These are phyloP conservation scores for Sinapis alba DNA, from an alignment of 441 rosid genomes.

Conservation along the genomic window DNA sequence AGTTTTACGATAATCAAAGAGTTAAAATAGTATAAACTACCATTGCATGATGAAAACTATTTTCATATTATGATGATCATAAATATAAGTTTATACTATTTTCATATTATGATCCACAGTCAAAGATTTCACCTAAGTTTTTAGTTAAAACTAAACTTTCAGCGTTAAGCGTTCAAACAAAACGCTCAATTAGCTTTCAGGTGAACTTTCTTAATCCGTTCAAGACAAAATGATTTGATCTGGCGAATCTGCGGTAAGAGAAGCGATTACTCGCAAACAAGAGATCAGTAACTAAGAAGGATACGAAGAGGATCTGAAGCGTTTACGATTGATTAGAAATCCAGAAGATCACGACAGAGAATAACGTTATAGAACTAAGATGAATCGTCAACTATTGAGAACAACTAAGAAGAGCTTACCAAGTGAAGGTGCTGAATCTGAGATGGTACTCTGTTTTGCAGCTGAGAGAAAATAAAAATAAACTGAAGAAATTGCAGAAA, in stretches of 20 bases:
- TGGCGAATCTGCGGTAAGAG: background rate
- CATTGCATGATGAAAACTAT: conserved; percentile 4
- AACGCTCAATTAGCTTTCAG: too few relatives aligned
- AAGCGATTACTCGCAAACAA: too few relatives aligned
- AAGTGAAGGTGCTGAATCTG: conserved; percentile 33
- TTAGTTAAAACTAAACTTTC: background rate
- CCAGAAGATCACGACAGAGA: background rate
- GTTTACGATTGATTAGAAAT: too few relatives aligned
- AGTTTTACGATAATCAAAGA: too few relatives aligned
- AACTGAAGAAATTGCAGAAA: too few relatives aligned
- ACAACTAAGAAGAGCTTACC: conserved; percentile 40
- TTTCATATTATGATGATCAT: too few relatives aligned
- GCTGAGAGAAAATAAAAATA: conserved; percentile 5
- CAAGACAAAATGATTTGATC: conserved; percentile 10
- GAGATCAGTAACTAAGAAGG: too few relatives aligned
- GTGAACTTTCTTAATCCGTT: background rate
- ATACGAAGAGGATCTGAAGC: too few relatives aligned
- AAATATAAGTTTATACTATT: too few relatives aligned
- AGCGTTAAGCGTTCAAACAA: background rate
- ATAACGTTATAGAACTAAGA: background rate
- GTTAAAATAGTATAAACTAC: too few relatives aligned
- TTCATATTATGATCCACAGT: background rate
- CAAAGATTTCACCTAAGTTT: conserved; percentile 1
- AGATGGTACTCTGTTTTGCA: conserved; percentile 5
- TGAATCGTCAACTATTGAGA: too few relatives aligned